Evolutionary conservation across 768 basidiomycete species (phyloP).

Genomic region (Fistulinella prunicolor): DNA sequence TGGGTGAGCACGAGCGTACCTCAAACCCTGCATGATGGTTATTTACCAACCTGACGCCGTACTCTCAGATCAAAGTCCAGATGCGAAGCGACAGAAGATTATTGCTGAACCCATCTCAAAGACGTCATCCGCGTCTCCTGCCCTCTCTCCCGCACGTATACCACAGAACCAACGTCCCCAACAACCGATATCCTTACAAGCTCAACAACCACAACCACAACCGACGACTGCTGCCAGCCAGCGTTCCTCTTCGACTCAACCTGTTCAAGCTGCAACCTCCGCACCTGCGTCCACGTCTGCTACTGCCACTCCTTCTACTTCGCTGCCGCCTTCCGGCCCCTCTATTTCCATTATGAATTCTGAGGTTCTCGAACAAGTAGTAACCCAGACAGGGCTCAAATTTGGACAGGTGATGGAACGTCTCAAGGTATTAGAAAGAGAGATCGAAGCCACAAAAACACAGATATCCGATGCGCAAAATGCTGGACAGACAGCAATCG

Average conservation of each 20-base stretch:
- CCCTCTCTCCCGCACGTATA: constrained; percentile 21
- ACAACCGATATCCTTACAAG: constrained; percentile 18
- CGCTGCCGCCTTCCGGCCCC: constrained; percentile 7
- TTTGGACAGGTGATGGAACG: constrained; percentile 26
- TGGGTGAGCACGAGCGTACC: constrained; percentile 22
- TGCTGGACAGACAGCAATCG: constrained; percentile 16
- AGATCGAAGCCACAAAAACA: constrained; percentile 13
- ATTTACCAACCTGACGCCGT: constrained; percentile 33
- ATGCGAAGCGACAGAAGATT: constrained; percentile 42
- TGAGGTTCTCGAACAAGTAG: constrained; percentile 17
- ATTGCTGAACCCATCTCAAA: constrained; percentile 15
- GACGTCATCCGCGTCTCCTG: constrained; percentile 18
- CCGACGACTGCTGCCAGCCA: constrained; percentile 4
- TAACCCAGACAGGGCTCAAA: constrained; percentile 8
- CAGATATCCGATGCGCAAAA: constrained; percentile 14
- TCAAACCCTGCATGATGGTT: background rate
- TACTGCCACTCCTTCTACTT: constrained; percentile 8
- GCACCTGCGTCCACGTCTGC: constrained; percentile 6
- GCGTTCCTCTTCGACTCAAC: constrained; percentile 9
- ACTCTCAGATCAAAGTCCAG: constrained; percentile 37
- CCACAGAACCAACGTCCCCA: constrained; percentile 22
- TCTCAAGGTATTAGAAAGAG: constrained; percentile 15
- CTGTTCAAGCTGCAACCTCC: constrained; percentile 4
- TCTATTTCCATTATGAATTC: background rate
- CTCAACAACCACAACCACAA: constrained; percentile 18